Evolutionary conservation across 2,329 filamentous ascomycete species (phyloP).

Genomic region (Stenocarpella maydis): DNA sequence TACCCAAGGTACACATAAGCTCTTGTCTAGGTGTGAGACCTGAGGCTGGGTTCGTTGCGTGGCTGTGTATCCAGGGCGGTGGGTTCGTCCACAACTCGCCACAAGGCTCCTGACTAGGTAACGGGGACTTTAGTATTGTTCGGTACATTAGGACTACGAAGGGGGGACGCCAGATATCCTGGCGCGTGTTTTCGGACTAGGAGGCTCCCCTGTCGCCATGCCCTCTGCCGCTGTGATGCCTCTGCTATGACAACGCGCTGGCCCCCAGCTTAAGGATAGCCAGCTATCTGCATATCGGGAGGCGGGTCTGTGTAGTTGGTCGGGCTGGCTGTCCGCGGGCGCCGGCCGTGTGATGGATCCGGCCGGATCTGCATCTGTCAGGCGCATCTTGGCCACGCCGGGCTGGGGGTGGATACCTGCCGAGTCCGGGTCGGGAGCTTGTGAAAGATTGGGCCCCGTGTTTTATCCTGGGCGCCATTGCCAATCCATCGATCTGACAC

Average conservation of each 20-base stretch:
- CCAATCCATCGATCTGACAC: background rate
- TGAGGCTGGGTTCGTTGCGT: background rate
- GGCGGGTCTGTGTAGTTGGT: too few relatives aligned
- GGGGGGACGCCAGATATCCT: background rate
- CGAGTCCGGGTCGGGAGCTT: too few relatives aligned
- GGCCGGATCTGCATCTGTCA: conserved; percentile 17
- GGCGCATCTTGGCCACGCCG: too few relatives aligned
- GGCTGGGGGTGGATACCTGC: too few relatives aligned
- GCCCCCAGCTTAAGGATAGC: background rate
- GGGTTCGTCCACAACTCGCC: too few relatives aligned
- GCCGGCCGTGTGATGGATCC: conserved; percentile 15
- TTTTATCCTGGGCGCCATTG: background rate
- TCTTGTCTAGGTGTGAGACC: background rate
- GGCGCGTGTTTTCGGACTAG: background rate
- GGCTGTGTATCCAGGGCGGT: background rate
- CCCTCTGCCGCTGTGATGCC: background rate
- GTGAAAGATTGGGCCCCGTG: background rate
- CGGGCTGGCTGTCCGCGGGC: conserved; percentile 19
- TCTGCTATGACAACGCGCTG: background rate
- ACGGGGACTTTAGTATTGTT: background rate
- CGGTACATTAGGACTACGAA: background rate
- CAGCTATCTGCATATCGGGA: background rate
- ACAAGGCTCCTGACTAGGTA: background rate
- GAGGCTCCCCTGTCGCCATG: background rate
- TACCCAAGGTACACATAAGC: background rate